These are phyloP conservation scores for Cladorrhinum sp. DNA, from an alignment of 2,329 filamentous ascomycete genomes.

Conservation along the genomic window DNA sequence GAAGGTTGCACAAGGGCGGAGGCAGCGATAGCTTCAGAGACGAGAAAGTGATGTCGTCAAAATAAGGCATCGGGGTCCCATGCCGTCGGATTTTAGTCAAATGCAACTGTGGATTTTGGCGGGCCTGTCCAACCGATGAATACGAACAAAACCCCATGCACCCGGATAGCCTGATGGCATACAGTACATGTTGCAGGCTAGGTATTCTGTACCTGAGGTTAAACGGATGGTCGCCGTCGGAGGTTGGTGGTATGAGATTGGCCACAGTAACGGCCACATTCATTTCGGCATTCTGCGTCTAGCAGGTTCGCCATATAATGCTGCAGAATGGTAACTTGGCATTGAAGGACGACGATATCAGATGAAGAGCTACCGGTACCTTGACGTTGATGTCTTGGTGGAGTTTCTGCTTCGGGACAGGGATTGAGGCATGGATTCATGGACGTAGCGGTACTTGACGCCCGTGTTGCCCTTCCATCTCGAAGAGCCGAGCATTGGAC, in stretches of 20 bases:
- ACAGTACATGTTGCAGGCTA: background rate
- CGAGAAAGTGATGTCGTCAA: background rate
- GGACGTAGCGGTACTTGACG: background rate
- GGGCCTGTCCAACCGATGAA: background rate
- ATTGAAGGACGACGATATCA: too few relatives aligned
- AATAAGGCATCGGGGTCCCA: background rate
- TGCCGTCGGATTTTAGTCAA: background rate
- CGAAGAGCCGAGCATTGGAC: background rate
- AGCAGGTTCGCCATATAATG: too few relatives aligned
- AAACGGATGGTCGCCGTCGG: conserved; percentile 1
- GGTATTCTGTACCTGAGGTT: background rate
- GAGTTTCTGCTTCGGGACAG: background rate
- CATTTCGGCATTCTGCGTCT: too few relatives aligned
- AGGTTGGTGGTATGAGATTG: background rate
- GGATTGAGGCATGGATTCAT: background rate
- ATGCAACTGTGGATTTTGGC: background rate
- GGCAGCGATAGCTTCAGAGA: background rate
- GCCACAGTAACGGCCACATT: background rate
- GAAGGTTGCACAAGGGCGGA: background rate
- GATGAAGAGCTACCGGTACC: too few relatives aligned
- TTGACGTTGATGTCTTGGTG: background rate
- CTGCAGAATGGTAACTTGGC: too few relatives aligned
- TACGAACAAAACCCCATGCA: background rate
- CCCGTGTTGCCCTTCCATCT: background rate
- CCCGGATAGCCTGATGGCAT: background rate